Conservation (phyloP, 768 basidiomycete species). For the Rossbeevera mucosa region DNA sequence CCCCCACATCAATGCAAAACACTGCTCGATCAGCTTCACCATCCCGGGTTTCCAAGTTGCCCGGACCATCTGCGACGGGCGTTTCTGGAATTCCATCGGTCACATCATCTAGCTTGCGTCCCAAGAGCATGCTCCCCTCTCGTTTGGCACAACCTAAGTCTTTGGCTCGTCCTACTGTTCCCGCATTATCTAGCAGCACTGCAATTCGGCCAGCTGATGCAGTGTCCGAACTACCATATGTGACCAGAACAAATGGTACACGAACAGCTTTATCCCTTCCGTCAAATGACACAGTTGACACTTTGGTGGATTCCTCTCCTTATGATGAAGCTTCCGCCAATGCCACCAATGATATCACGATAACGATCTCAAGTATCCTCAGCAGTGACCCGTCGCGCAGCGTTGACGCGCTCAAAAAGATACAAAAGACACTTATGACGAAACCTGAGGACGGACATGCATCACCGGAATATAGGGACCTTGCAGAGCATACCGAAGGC, state of each 20-base stretch:
- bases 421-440: conserved; percentile 80
- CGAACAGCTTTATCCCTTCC: conserved; percentile 10
- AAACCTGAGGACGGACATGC: conserved; percentile 70
- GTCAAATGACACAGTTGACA: conserved; percentile 28
- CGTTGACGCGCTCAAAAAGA: conserved; percentile 90
- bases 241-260: conserved; percentile 16
- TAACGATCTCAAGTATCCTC: conserved; percentile 84
- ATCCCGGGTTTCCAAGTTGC: conserved; percentile 41
- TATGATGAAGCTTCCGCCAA: conserved; percentile 17
- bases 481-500: conserved; percentile 75
- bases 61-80: conserved; percentile 19
- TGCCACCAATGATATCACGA: conserved; percentile 57
- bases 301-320: conserved; percentile 31
- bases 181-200: conserved; percentile 20
- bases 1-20: conserved; percentile 35
- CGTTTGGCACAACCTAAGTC: conserved; percentile 64
- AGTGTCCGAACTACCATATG: conserved; percentile 30
- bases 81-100: conserved; percentile 29
- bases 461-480: conserved; percentile 67
- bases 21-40: conserved; percentile 48
- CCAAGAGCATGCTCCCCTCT: conserved; percentile 71
- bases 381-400: conserved; percentile 81
- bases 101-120: conserved; percentile 43
- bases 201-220: conserved; percentile 24
- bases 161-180: conserved; percentile 30